Evolutionary conservation across 257 asterid species (phyloP).

Genomic region (Nyctanthes arbortristis): DNA sequence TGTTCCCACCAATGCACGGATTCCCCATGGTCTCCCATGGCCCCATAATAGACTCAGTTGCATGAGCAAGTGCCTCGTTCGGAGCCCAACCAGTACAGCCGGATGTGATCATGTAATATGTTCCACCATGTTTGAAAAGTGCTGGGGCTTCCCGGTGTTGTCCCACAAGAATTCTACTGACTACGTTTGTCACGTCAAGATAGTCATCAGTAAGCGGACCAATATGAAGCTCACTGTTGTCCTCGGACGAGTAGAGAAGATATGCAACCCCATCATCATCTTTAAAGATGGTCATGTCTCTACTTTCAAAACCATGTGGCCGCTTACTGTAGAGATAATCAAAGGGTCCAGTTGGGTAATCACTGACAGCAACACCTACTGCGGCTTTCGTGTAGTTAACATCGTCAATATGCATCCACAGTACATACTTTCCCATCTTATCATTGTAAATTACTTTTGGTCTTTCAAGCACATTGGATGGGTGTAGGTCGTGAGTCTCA

Average conservation of each 20-base stretch:
- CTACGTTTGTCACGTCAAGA: constrained; percentile 49
- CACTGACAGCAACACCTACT: constrained; percentile 71
- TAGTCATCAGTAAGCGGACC: constrained; percentile 71
- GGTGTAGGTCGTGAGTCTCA: constrained; percentile 84
- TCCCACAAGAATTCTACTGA: constrained; percentile 78
- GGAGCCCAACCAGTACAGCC: constrained; percentile 99
- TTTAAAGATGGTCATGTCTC: constrained; percentile 97
- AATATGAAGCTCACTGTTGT: constrained; percentile 87
- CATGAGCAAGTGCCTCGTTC: constrained; percentile 86
- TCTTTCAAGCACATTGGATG: constrained; percentile 82
- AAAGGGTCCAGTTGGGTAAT: constrained; percentile 81
- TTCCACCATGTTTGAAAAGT: constrained; percentile 77
- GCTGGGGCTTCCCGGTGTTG: constrained; percentile 97
- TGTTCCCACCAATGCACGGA: constrained; percentile 92
- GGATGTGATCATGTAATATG: constrained; percentile 94
- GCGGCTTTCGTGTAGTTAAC: constrained; percentile 94
- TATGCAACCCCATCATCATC: constrained; percentile 82
- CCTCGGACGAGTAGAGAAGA: constrained; percentile 82
- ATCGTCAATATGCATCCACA: constrained; percentile 99
- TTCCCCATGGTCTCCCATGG: constrained; percentile 94
- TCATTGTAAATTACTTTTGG: constrained; percentile 92
- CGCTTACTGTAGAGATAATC: constrained; percentile 69
- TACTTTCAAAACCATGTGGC: constrained; percentile 90
- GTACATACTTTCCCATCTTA: constrained; percentile 63
- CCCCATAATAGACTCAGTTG: constrained; percentile 91